These are phyloP conservation scores for Lactarius akahatsu DNA, from an alignment of 768 basidiomycete genomes.

Conservation along the genomic window DNA sequence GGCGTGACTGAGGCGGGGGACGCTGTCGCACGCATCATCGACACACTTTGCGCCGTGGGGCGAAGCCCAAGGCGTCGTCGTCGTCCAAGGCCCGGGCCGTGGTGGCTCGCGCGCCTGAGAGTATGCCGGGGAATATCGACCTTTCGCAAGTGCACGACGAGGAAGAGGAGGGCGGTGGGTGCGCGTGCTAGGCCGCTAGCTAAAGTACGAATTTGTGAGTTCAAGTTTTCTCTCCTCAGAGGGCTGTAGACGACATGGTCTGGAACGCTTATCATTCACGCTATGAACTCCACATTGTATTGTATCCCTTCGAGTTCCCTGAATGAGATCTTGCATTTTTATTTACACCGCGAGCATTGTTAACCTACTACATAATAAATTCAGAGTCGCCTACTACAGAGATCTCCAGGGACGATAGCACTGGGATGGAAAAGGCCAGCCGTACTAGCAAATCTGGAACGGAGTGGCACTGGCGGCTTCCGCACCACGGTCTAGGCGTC, in stretches of 20 bases:
- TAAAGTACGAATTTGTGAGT: not conserved
- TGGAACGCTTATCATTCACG: not conserved
- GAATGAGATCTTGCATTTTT: not conserved
- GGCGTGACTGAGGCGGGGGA: conserved; percentile 76
- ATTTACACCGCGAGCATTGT: not conserved
- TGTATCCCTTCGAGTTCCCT: not conserved
- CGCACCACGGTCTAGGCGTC: too few species aligned
- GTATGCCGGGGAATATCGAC: conserved; percentile 48
- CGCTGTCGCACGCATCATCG: conserved; percentile 78
- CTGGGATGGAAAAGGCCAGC: too few species aligned
- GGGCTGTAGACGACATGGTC: not conserved
- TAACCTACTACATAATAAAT: not conserved
- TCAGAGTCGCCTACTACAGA: too few species aligned
- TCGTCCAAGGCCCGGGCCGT: conserved; percentile 23
- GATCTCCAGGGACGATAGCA: too few species aligned
- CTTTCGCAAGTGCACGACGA: conserved; percentile 31
- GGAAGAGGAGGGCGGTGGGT: conserved; percentile 33
- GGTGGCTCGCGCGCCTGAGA: conserved; percentile 16
- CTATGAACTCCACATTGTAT: not conserved
- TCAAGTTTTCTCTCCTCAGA: not conserved
- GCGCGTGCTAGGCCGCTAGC: conserved; percentile 40
- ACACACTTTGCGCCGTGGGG: conserved; percentile 83
- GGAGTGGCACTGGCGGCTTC: too few species aligned
- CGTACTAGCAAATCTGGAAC: too few species aligned
- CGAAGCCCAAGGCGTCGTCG: conserved; percentile 29